Base-by-base conservation (phyloP, 2,329 filamentous ascomycete genomes). In the Fusarium mundagurra region DNA sequence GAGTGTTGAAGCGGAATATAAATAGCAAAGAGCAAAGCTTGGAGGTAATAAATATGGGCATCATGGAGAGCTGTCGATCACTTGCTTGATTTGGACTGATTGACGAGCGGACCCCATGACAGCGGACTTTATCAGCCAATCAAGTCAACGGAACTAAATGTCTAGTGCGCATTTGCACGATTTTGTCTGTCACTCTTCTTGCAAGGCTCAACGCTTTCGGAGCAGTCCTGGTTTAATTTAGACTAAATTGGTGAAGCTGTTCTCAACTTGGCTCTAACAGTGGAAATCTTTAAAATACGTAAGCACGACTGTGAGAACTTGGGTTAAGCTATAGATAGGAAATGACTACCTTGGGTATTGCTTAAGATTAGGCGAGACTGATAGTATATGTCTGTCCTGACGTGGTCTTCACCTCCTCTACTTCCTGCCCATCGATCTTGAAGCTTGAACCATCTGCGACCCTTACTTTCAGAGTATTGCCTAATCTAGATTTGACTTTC, bases 101-200 rank as follows among this genome's bases (percentile, higher is more conserved):
- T 53, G 33, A 54, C 50, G 50, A 54, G 50, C 29, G 5, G 47
- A 3, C 0, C 13, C 1, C 3, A 1, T 0, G 8, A 0, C 16
- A 14, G 29, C 16, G 47, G 47, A 51, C 3, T 51, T 51, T 51
- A 14, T 14, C 29, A 24, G 24, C 29, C 29, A 51, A 33, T 18
- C 16, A 51, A 33, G 22, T 33, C 8, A 8, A 34, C 3, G 1
- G 33, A 16, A 34, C 14, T 3, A 8, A 16, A 14, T 7, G 33
- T 34, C 14, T 34, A 34, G 33, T 16, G 14, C 14, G 33, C 6
- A 34, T 16, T 34, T 34, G 33, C 5, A 34, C 13, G 33, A 34
- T 34, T 16, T 34, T 16, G 4, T 33, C 33, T 34, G 33, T 16
- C 33, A 34, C 16, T 34, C 33, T 34, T 34, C 33, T 33, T 14